Evolutionary conservation across 305 asterid genomes (phyloP).

Genomic region (Fraxinus paxiana): DNA sequence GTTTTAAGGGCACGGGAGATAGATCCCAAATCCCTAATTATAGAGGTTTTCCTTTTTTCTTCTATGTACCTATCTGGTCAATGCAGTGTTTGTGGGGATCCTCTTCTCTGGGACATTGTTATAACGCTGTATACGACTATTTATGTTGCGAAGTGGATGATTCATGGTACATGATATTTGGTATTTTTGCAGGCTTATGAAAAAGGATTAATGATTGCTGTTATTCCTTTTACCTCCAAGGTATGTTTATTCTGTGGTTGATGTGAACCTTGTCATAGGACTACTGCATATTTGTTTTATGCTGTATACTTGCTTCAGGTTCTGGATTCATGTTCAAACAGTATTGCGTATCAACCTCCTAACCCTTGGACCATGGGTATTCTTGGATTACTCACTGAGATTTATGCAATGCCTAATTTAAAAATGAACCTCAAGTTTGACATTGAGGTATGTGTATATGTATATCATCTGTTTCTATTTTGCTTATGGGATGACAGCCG

Average conservation of each 20-base stretch:
- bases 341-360: slow-evolving; percentile 96
- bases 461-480: not conserved
- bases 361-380: slow-evolving; percentile 99
- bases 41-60: slow-evolving; percentile 54
- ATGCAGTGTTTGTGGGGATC: slow-evolving; percentile 7
- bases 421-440: slow-evolving; percentile 98
- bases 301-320: slow-evolving; percentile 44
- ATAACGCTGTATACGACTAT: not conserved
- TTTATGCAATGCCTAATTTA: slow-evolving; percentile 92
- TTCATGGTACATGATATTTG: not conserved
- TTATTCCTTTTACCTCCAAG: slow-evolving; percentile 98
- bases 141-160: slow-evolving; percentile 10
- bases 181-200: slow-evolving; percentile 76
- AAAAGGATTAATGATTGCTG: slow-evolving; percentile 97
- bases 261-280: not conserved
- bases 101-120: not conserved
- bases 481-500: not conserved
- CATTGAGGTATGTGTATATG: slow-evolving; percentile 62
- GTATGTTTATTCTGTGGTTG: slow-evolving; percentile 38
- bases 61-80: not conserved
- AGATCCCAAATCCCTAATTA: slow-evolving; percentile 84
- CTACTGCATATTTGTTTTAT: slow-evolving; percentile 10
- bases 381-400: slow-evolving; percentile 91
- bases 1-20: slow-evolving; percentile 89
- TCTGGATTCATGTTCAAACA: slow-evolving; percentile 88